Evolutionary conservation across 257 asterid genomes (phyloP), one percentile per base, ranked within the genome.

Genomic region (Penstemon barbatus): DNA sequence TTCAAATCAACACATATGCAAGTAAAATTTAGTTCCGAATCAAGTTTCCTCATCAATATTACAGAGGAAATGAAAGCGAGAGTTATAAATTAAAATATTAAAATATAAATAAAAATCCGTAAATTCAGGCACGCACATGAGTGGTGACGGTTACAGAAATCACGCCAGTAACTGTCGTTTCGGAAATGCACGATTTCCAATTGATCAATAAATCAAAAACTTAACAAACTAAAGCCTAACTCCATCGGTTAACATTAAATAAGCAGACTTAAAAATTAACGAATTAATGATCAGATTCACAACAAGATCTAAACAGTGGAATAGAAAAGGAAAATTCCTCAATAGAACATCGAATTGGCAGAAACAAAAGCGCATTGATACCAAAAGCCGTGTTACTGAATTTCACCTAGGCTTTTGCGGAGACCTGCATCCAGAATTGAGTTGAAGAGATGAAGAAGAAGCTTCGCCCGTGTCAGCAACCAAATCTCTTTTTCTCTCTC

Each of bases 281-380:
- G 18, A 15, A 13, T 7, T 4, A 66, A 43, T 59, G 55, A 72
- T 44, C 68, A 57, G 63, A 65, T 41, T 74, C 73, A 71, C 66
- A 69, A 76, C 73, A 79, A 80, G 78, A 80, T 75, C 79, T 66
- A 66, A 56, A 63, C 44, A 78, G 6, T 63, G 66, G 66, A 66
- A 50, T 61, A 57, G 73, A 71, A 55, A 43, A 60, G 69, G 57
- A 42, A 61, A 54, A 33, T 55, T 25, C 33, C 33, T 25, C 33
- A 25, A 59, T 6, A 44, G 61, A 66, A 70, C 66, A 48, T 25
- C 19, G 10, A 13, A 57, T 25, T 25, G 33, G 33, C 33, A 25
- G 33, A 54, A 54, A 25, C 55, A 71, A 74, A 68, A 69, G 81
- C 18, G 65, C 77, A 70, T 73, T 55, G 77, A 57, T n/a, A 66